Percentiles rank a stretch among this genome's conserved stretches.
Conservation (phyloP, 2,329 filamentous ascomycete species). For the Trichoderma gracile region DNA sequence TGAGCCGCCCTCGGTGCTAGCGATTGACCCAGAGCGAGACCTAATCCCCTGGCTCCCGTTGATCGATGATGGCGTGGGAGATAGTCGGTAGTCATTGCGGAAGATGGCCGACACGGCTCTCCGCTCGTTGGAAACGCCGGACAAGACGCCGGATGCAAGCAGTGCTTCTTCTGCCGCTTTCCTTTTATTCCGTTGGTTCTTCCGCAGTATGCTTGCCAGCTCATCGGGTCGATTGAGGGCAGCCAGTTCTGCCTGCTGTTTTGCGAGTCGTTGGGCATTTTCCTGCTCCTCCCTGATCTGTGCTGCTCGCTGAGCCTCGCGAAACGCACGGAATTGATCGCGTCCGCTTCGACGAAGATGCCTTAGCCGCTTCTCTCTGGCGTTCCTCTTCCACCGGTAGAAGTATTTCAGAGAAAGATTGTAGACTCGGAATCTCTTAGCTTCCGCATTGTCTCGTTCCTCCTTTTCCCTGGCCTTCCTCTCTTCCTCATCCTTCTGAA, state of each 20-base stretch:
- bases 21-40: conserved; percentile 28
- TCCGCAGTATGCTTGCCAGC: conserved; percentile 38
- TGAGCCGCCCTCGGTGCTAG: conserved; percentile 30
- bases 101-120: conserved; percentile 41
- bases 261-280: conserved; percentile 34
- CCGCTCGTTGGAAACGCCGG: conserved; percentile 44
- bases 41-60: conserved; percentile 28
- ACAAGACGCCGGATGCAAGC: conserved; percentile 46
- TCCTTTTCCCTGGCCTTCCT: conserved; percentile 51
- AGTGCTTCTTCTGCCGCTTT: conserved; percentile 43
- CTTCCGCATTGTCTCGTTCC: conserved; percentile 47
- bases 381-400: conserved; percentile 56
- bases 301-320: conserved; percentile 41
- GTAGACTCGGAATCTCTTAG: conserved; percentile 50
- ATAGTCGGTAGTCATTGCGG: conserved; percentile 31
- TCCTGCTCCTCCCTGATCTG: conserved; percentile 40
- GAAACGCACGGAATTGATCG: conserved; percentile 52
- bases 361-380: conserved; percentile 50
- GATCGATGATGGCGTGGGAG: conserved; percentile 27
- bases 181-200: conserved; percentile 35
- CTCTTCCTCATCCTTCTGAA: conserved; percentile 44
- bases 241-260: conserved; percentile 33
- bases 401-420: conserved; percentile 57
- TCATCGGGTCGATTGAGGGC: conserved; percentile 40
- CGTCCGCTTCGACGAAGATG: conserved; percentile 54